Conservation (phyloP, 2,329 filamentous ascomycete genomes). For the Cladophialophora immunda region DNA sequence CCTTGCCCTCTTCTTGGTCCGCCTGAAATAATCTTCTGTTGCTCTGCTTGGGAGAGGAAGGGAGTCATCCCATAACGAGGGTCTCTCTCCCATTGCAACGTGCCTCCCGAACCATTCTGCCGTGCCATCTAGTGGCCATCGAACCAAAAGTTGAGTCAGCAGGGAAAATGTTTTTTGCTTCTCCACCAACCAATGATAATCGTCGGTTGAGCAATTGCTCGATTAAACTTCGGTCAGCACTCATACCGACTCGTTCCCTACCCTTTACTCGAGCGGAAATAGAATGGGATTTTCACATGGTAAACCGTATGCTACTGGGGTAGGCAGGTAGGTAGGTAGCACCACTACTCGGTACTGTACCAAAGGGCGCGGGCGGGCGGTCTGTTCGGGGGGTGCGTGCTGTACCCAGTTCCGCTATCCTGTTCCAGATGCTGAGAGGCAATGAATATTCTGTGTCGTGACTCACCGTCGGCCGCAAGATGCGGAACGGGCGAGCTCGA, state of each 20-base stretch:
- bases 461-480: neutral
- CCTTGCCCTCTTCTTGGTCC: neutral
- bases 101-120: neutral
- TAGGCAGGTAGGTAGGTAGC: no score
- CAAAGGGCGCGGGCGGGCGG: no score
- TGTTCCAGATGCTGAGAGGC: neutral
- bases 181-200: neutral
- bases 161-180: neutral
- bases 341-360: no score
- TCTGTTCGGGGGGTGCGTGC: no score
- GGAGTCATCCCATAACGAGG: neutral
- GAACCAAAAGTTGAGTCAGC: conserved; percentile 1
- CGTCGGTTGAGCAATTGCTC: neutral
- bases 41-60: neutral
- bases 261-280: no score
- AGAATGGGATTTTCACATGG: no score
- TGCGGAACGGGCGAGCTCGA: neutral
- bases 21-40: neutral
- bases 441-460: neutral
- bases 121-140: no score
- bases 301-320: no score
- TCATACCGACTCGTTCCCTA: neutral
- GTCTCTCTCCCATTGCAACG: neutral
- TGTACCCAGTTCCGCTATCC: no score
- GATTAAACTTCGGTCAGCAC: neutral